Base-by-base conservation (phyloP, 2,329 filamentous ascomycete genomes). In the Botrytis fabae region DNA sequence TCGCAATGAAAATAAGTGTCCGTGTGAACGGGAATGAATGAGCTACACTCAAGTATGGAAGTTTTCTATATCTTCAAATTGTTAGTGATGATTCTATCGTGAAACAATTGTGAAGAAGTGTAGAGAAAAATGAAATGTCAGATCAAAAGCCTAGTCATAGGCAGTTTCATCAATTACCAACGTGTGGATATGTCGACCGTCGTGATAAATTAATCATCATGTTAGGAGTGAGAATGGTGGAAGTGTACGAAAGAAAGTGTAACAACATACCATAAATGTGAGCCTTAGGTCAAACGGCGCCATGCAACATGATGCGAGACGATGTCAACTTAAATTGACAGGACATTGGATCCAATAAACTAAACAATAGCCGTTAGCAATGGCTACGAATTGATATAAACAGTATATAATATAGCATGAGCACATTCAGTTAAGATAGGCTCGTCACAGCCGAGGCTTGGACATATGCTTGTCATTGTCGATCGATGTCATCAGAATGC, bases 391-490 rank as follows among this genome's bases (percentile, higher is more conserved):
- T 62, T 18, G 46, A 64, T 69, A 40, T 20, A 32, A 66, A 73
- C 28, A 63, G 20, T 70, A 32, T 38, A n/a, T 42, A 70, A 69
- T 51, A 68, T 51, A 62, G 57, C 73, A 42, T 57, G 75, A 81
- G 81, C 81, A 80, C 79, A 77, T 81, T 85, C 83, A 86, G 85
- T 82, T 80, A 82, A 82, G 85, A 86, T 83, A 81, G 81, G 85
- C 77, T 88, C 86, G 84, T 88, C 86, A 84, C 84, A 73, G 85
- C 85, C 82, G 76, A 85, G 87, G 90, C 94, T 97, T 91, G 88
- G 94, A 97, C 93, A 97, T 97, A 97, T 97, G 93, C 93, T 97
- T 97, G 94, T 97, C 93, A 89, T 90, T 85, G 83, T 86, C 88
- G 89, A 91, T 94, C 89, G 84, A 86, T 83, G 88, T 96, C 93